phyloP scores from a whole-genome alignment of 129 eudicot genomes.

The Saussurea involucrata region DNA sequence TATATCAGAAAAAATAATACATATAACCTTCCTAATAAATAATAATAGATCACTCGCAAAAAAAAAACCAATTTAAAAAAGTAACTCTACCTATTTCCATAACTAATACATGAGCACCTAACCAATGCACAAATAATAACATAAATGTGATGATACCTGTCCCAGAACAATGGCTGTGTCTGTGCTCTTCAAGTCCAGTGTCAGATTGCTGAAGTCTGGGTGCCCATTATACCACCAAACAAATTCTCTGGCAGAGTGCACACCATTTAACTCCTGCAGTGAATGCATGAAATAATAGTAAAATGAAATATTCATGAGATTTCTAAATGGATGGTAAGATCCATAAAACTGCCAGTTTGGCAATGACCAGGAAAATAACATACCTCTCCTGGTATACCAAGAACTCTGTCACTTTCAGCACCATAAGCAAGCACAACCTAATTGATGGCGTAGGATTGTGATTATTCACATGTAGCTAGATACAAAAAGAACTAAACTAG shows the following conservation, averaged over 20 bases:
- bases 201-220: slow-evolving; percentile 67
- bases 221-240: slow-evolving; percentile 99
- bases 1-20: not conserved
- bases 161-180: slow-evolving; percentile 98
- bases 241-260: slow-evolving; percentile 92
- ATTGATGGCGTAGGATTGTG: not conserved
- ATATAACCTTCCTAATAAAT: not conserved
- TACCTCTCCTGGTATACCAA: slow-evolving; percentile 91
- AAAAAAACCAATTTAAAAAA: not conserved
- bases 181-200: slow-evolving; percentile 68
- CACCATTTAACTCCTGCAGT: slow-evolving; percentile 66
- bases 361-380: not conserved
- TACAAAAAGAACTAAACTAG: slow-evolving; percentile 1
- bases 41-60: not conserved
- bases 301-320: not conserved
- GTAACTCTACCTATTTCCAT: not conserved
- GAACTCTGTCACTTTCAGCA: slow-evolving; percentile 89
- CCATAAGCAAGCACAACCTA: slow-evolving; percentile 99
- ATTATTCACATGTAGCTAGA: not conserved
- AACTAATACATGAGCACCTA: not conserved
- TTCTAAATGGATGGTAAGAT: not conserved
- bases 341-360: not conserved
- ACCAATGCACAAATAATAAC: not conserved
- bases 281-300: not conserved
- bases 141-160: slow-evolving; percentile 53